Evolutionary conservation across 192 early-diverging fungal species (phyloP), one percentile per base, ranked within the genome.

Genomic region (Entrophospora sp.): DNA sequence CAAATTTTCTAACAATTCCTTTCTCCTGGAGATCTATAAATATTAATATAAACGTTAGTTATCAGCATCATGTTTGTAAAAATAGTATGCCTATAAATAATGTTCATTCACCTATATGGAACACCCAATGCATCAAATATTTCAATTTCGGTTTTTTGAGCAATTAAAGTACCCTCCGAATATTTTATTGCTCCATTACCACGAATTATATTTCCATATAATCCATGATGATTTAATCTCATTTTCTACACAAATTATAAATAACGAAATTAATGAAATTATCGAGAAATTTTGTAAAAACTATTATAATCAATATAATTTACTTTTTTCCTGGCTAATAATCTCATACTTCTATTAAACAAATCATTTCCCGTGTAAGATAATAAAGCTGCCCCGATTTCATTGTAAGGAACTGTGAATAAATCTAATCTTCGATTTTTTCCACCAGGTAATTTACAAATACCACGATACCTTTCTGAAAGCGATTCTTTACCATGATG

Each of bases 101-200:
- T n/a, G n/a, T n/a, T n/a, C n/a, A n/a, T n/a, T 61, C 43, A 61
- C 59, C 59, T 22, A 36, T 46, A 74, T n/a, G 68, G 68, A 27
- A 74, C 25, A 35, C 64, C 69, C 27, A 74, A 49, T 20, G 65
- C 35, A 3, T 74, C 53, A 45, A 68, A 70, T 3, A 48, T 55
- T 32, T 70, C 58, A 34, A 42, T 14, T 58, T 74, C 73, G 37
- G 35, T 57, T 36, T 4, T 25, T 43, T 67, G 59, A 35, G 53
- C 35, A 35, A 73, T 49, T 22, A 45, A 25, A 14, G 12, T 28
- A 9, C 63, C 59, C 43, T 61, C n/a, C 40, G 10, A 24, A 24
- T 43, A 43, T 37, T 35, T 61, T 5, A 58, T 20, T 40, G 24
- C 38, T 14, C 16, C 27, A 40, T 4, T 4, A 16, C 40, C 59